phyloP scores from a whole-genome alignment of 768 basidiomycete species.

The Paxillus ammoniavirescens region DNA sequence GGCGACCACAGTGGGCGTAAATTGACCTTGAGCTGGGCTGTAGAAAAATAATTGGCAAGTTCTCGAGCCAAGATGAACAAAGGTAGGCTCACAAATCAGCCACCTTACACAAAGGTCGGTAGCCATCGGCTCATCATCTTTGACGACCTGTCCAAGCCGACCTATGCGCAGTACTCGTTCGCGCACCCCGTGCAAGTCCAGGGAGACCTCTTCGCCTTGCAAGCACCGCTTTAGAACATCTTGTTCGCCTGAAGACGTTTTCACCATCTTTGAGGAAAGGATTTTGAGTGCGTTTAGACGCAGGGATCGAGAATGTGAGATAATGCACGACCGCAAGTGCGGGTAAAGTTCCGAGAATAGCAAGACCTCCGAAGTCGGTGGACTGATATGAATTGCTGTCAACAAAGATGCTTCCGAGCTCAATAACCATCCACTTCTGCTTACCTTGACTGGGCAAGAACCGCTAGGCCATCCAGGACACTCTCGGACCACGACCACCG shows the following conservation, averaged over 20 bases:
- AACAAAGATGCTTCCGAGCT: neutral
- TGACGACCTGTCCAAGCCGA: slow-evolving; percentile 62
- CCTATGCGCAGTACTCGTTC: slow-evolving; percentile 82
- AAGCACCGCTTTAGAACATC: slow-evolving; percentile 67
- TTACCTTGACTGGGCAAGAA: slow-evolving; percentile 48
- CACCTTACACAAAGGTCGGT: slow-evolving; percentile 69
- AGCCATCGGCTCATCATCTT: slow-evolving; percentile 46
- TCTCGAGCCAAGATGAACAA: neutral
- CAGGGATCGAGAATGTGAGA: slow-evolving; percentile 70
- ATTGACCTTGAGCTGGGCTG: slow-evolving; percentile 92
- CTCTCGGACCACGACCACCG: slow-evolving; percentile 60
- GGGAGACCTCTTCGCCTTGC: slow-evolving; percentile 75
- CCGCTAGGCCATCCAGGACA: slow-evolving; percentile 54
- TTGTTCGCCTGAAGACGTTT: slow-evolving; percentile 39
- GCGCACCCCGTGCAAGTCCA: slow-evolving; percentile 78
- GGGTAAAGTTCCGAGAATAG: slow-evolving; percentile 52
- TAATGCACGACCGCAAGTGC: slow-evolving; percentile 49
- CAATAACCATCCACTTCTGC: slow-evolving; percentile 5
- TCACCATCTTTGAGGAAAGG: slow-evolving; percentile 52
- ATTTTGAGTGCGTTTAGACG: slow-evolving; percentile 67
- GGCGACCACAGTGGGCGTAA: slow-evolving; percentile 89
- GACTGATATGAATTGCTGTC: slow-evolving; percentile 9
- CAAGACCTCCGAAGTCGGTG: slow-evolving; percentile 21
- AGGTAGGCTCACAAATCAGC: slow-evolving; percentile 58
- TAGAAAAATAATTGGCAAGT: neutral